Conservation (phyloP, 2,329 filamentous ascomycete species). For the Xylariaceae sp. region DNA sequence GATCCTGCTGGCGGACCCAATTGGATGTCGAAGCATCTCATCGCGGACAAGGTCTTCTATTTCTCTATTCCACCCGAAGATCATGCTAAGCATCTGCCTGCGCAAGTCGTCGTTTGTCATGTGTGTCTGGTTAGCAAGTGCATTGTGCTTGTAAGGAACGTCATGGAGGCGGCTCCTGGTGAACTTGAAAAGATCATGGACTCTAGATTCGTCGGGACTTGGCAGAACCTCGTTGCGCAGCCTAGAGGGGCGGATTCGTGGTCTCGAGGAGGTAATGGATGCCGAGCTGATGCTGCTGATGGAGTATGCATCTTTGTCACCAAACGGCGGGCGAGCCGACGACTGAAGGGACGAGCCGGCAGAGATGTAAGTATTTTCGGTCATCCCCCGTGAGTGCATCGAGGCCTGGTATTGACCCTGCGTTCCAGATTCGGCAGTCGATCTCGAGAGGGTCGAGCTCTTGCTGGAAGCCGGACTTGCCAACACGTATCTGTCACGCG, state of each 20-base stretch:
- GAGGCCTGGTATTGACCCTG: constrained; percentile 47
- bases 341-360: constrained; percentile 53
- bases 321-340: constrained; percentile 29
- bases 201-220: constrained; percentile 68
- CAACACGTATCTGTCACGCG: constrained; percentile 56
- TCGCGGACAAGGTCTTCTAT: constrained; percentile 76
- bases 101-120: constrained; percentile 76
- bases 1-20: constrained; percentile 71
- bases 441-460: constrained; percentile 54
- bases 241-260: constrained; percentile 54
- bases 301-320: constrained; percentile 50
- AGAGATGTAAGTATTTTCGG: constrained; percentile 64
- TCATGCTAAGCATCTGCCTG: constrained; percentile 83
- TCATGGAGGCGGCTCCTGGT: constrained; percentile 76
- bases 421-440: constrained; percentile 50
- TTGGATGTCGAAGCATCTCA: constrained; percentile 69
- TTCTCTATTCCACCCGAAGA: constrained; percentile 92
- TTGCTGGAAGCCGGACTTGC: constrained; percentile 61
- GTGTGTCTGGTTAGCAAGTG: constrained; percentile 49
- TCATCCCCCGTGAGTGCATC: constrained; percentile 47
- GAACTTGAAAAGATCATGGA: constrained; percentile 79
- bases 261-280: constrained; percentile 42
- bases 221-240: constrained; percentile 74
- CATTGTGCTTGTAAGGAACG: constrained; percentile 70
- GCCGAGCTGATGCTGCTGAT: constrained; percentile 45